phyloP scores from a whole-genome alignment of 768 basidiomycete species.

The Kwoniella sp. region DNA sequence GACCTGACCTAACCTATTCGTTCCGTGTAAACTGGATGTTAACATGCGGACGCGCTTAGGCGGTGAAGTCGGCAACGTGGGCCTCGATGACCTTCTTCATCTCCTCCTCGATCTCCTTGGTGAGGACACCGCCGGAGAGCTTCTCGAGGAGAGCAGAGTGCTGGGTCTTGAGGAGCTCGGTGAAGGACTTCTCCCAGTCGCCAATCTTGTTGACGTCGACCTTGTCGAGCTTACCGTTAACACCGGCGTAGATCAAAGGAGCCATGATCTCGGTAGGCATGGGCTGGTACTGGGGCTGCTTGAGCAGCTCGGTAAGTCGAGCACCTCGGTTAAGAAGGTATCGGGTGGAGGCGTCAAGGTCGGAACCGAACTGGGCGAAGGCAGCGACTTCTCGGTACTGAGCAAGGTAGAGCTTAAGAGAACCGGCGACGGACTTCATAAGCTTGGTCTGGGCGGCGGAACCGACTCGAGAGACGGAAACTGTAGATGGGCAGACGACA shows the following conservation, averaged over 20 bases:
- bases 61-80: conserved; percentile 55
- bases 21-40: neutral
- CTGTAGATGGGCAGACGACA: neutral
- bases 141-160: conserved; percentile 78
- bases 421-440: conserved; percentile 99
- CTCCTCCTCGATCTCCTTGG: conserved; percentile 85
- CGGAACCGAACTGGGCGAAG: conserved; percentile 93
- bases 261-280: conserved; percentile 94
- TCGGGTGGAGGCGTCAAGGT: conserved; percentile 97
- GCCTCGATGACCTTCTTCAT: conserved; percentile 58
- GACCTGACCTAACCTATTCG: neutral
- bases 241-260: conserved; percentile 98
- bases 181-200: conserved; percentile 62
- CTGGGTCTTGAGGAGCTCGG: conserved; percentile 74
- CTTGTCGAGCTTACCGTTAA: conserved; percentile 96
- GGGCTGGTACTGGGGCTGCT: conserved; percentile 91
- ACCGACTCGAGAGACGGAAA: conserved; percentile 99
- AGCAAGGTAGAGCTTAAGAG: conserved; percentile 98
- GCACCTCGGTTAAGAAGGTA: conserved; percentile 98
- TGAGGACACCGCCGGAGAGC: conserved; percentile 77
- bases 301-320: conserved; percentile 88
- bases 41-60: conserved; percentile 25
- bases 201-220: conserved; percentile 89
- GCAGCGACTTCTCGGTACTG: conserved; percentile 99
- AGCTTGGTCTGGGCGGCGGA: conserved; percentile 99